These are phyloP conservation scores for Sarcomyxa edulis DNA, from an alignment of 768 basidiomycete species.

Conservation along the genomic window DNA sequence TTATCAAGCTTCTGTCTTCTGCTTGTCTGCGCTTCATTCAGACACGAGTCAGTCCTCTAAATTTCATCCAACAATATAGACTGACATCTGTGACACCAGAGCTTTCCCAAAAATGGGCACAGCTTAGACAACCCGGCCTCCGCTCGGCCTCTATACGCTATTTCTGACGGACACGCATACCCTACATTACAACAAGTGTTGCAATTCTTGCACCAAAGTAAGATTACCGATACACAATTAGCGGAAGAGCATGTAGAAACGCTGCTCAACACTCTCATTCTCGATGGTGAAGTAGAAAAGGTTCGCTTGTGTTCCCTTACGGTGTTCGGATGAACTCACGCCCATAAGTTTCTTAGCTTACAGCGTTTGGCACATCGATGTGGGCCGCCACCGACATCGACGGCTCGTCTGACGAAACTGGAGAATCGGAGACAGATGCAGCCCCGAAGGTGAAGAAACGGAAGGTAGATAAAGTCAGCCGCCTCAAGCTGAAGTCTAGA, in stretches of 20 bases:
- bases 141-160: too few species aligned
- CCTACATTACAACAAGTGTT: slow-evolving; percentile 78
- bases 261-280: slow-evolving; percentile 83
- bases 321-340: slow-evolving; percentile 8
- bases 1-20: slow-evolving; percentile 78
- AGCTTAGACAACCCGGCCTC: too few species aligned
- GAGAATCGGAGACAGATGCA: slow-evolving; percentile 21
- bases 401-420: too few species aligned
- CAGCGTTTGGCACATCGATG: slow-evolving; percentile 49
- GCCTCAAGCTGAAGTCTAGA: slow-evolving; percentile 20
- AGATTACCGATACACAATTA: slow-evolving; percentile 78
- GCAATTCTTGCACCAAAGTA: slow-evolving; percentile 66
- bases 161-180: slow-evolving; percentile 70
- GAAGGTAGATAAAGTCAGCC: too few species aligned
- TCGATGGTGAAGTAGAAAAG: slow-evolving; percentile 89
- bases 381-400: slow-evolving; percentile 56
- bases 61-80: too few species aligned
- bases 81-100: too few species aligned
- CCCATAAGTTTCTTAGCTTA: slow-evolving; percentile 34
- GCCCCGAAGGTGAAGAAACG: slow-evolving; percentile 28
- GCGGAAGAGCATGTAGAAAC: slow-evolving; percentile 87
- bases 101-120: too few species aligned
- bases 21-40: slow-evolving; percentile 77
- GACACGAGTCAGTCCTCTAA: slow-evolving; percentile 63
- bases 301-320: slow-evolving; percentile 30